phyloP scores from a whole-genome alignment of 164 flowering plant genomes.

The Umbellularia californica region DNA sequence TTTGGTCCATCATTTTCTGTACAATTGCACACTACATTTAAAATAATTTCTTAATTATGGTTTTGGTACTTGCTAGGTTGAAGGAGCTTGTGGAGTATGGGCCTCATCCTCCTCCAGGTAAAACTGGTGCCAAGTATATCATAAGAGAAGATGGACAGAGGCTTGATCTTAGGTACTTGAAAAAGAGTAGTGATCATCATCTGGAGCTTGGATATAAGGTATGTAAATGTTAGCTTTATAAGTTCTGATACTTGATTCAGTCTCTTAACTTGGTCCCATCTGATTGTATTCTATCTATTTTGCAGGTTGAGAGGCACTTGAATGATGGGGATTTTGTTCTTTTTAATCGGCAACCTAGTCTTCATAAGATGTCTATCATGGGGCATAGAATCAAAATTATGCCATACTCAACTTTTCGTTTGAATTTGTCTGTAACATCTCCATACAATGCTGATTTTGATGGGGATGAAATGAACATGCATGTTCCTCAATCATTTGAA shows the following conservation, averaged over 20 bases:
- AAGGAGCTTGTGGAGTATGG: conserved; percentile 99
- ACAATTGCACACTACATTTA: background rate
- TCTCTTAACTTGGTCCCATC: background rate
- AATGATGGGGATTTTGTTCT: conserved; percentile 96
- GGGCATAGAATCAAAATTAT: conserved; percentile 98
- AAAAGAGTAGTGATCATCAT: conserved; percentile 97
- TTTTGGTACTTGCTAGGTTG: conserved; percentile 42
- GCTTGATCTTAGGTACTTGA: conserved; percentile 96
- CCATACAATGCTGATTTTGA: conserved; percentile 99
- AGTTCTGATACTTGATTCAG: background rate
- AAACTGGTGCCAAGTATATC: conserved; percentile 98
- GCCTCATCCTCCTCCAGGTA: conserved; percentile 99
- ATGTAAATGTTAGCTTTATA: background rate
- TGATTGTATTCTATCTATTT: conserved; percentile 3
- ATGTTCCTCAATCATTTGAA: conserved; percentile 99
- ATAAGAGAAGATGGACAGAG: conserved; percentile 98
- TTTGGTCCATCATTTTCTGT: background rate
- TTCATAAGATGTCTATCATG: conserved; percentile 99
- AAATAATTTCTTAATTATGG: background rate
- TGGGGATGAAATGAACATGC: conserved; percentile 99
- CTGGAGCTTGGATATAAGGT: conserved; percentile 98
- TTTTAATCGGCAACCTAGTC: conserved; percentile 96
- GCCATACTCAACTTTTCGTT: conserved; percentile 96
- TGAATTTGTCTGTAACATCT: conserved; percentile 93
- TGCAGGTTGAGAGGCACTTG: conserved; percentile 95